phyloP scores from a whole-genome alignment of 2,329 filamentous ascomycete species.

The Amphichorda felina region DNA sequence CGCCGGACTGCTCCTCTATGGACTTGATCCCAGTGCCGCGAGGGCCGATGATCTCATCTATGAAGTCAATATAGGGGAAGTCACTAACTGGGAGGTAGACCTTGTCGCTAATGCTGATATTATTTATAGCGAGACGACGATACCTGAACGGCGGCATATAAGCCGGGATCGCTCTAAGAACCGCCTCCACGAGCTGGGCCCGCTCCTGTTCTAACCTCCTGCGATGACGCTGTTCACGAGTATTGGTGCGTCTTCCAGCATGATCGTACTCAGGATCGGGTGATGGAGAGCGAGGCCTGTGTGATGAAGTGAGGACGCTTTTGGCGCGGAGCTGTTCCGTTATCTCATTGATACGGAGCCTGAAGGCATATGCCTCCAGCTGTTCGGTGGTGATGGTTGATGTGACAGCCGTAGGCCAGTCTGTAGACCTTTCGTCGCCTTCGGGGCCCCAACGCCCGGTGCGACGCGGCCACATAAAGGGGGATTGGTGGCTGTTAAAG shows the following conservation, averaged over 20 bases:
- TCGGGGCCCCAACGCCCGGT: no score
- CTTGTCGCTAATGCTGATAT: slow-evolving; percentile 74
- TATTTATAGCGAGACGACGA: slow-evolving; percentile 61
- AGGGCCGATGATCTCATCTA: slow-evolving; percentile 74
- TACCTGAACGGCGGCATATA: slow-evolving; percentile 70
- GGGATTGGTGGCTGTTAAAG: no score
- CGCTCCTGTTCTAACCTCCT: slow-evolving; percentile 69
- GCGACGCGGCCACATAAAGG: no score
- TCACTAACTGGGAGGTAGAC: slow-evolving; percentile 77
- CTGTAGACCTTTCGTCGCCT: no score
- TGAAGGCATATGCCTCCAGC: slow-evolving; percentile 64
- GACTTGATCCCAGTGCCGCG: slow-evolving; percentile 74
- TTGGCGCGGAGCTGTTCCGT: slow-evolving; percentile 61
- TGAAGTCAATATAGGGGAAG: slow-evolving; percentile 82
- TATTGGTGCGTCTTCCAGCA: slow-evolving; percentile 71
- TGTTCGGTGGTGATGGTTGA: slow-evolving; percentile 62
- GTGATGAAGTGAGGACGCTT: neutral
- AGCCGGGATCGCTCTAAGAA: slow-evolving; percentile 68
- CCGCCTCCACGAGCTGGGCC: slow-evolving; percentile 66
- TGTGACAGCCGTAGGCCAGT: slow-evolving; percentile 2
- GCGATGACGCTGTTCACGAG: slow-evolving; percentile 64
- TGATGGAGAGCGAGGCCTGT: slow-evolving; percentile 43
- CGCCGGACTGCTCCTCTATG: slow-evolving; percentile 65
- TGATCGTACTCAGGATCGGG: slow-evolving; percentile 70
- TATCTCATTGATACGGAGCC: slow-evolving; percentile 70